A percentile compares a stretch with the other conserved stretches of the same genome.
phyloP scores from a whole-genome alignment of 169 alveolate species.

The Plasmodium fragile region DNA sequence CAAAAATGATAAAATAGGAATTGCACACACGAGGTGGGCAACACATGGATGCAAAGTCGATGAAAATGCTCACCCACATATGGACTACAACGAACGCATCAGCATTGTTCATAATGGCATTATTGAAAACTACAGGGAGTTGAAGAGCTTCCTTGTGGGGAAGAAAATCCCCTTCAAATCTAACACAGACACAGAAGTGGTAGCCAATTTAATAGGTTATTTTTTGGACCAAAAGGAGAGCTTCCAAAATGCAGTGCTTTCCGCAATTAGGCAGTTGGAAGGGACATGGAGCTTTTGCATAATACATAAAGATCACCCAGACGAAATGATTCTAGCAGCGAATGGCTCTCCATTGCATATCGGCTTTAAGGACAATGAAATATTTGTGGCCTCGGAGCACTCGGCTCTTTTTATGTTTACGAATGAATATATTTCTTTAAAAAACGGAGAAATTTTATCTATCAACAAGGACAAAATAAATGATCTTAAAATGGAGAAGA shows the following conservation, averaged over 20 bases:
- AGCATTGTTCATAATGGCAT: constrained; percentile 98
- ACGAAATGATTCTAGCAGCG: constrained; percentile 92
- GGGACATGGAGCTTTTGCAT: constrained; percentile 98
- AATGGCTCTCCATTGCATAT: constrained; percentile 94
- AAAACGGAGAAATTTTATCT: constrained; percentile 92
- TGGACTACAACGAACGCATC: constrained; percentile 91
- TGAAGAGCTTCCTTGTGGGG: constrained; percentile 83
- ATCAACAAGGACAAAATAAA: constrained; percentile 87
- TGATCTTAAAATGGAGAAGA: constrained; percentile 79
- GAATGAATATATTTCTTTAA: constrained; percentile 90
- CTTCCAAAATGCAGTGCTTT: constrained; percentile 90
- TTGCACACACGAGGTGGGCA: constrained; percentile 99
- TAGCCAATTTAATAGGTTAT: constrained; percentile 95
- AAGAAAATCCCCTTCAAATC: constrained; percentile 77
- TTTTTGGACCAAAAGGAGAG: constrained; percentile 89
- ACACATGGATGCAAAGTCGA: constrained; percentile 98
- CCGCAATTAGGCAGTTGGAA: constrained; percentile 90
- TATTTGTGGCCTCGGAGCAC: constrained; percentile 94
- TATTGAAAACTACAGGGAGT: constrained; percentile 88
- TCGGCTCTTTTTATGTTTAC: constrained; percentile 95
- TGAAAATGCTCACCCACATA: constrained; percentile 98
- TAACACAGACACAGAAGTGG: constrained; percentile 97
- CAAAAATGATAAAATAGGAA: constrained; percentile 91
- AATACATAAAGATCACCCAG: constrained; percentile 91
- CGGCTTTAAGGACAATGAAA: constrained; percentile 89